Evolutionary conservation across 2,329 filamentous ascomycete species (phyloP).

Genomic region (Colletotrichum falcatum): DNA sequence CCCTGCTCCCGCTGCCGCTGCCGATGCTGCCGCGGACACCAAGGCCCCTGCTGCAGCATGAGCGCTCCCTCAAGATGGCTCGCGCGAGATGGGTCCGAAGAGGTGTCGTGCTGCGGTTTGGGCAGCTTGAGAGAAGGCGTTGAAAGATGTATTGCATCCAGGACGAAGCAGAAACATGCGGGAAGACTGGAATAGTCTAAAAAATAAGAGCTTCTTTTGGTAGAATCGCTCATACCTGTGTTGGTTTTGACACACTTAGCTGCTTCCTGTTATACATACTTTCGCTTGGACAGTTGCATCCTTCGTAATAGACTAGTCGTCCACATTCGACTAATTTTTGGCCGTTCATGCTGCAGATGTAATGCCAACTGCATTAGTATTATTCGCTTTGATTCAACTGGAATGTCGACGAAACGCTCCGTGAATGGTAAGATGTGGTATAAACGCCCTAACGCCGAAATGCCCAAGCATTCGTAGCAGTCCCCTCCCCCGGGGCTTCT

Average conservation of each 20-base stretch:
- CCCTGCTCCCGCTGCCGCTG: slow-evolving; percentile 49
- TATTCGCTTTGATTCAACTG: not conserved
- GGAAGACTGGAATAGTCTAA: slow-evolving; percentile 20
- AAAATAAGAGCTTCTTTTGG: slow-evolving; percentile 39
- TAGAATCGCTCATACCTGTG: slow-evolving; percentile 32
- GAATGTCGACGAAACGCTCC: not conserved
- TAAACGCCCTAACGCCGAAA: slow-evolving; percentile 22
- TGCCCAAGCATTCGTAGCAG: not conserved
- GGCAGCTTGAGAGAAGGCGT: slow-evolving; percentile 38
- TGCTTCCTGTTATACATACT: slow-evolving; percentile 36
- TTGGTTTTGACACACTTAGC: slow-evolving; percentile 10
- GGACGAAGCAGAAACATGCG: slow-evolving; percentile 10
- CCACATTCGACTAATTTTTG: not conserved
- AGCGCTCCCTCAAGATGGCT: slow-evolving; percentile 17
- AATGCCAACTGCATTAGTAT: not conserved
- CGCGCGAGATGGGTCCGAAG: not conserved
- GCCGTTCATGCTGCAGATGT: not conserved
- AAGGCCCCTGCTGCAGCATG: slow-evolving; percentile 52
- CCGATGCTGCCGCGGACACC: slow-evolving; percentile 49
- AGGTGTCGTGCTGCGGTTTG: slow-evolving; percentile 32
- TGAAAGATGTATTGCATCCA: slow-evolving; percentile 34
- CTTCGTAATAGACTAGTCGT: not conserved
- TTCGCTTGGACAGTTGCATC: slow-evolving; percentile 10
- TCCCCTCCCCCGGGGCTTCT: not conserved
- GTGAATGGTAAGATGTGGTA: slow-evolving; percentile 16